Evolutionary conservation across 306 rosid species (phyloP), one percentile per base, ranked within the genome.

Genomic region (Sesbania bispinosa): DNA sequence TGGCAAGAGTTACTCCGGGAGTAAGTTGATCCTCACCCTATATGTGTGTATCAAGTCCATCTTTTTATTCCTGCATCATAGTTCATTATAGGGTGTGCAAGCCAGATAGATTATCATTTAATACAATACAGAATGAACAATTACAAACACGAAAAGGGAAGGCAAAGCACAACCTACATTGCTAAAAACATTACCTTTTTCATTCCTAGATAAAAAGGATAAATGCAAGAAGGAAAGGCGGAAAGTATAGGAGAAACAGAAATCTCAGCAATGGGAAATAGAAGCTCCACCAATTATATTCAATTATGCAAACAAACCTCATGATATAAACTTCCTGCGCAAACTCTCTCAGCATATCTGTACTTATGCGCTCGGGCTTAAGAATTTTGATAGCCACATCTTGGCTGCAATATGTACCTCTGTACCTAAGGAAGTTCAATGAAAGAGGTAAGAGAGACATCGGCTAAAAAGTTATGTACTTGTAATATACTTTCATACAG

Each of bases 361-460:
- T 81, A 73, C 69, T 89, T 79, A 91, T 83, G 20, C 85, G 89
- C 76, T 95, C 99, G 67, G 94, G 90, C 83, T 81, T 91, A 51
- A 95, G 94, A 77, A 95, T 73, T 82, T 95, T 95, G 81, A 95
- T 82, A 61, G 99, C 99, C 80, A 95, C 99, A 69, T 95, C 99
- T 79, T 95, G 99, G 75, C 90, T 88, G 74, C 95, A 95, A 85
- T 86, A 95, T 38, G 90, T 82, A 41, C 99, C 99, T 83, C 92
- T 88, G 62, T 82, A 95, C 86, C 99, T 95, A 69, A 53, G 64
- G 74, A 80, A 75, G 43, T 75, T 80, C 79, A 66, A 65, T 60
- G 69, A 33, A 61, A 33, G 18, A 19, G 62, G 8, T 33, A 42
- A 36, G 41, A 85, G 43, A 51, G 23, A 32, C 78, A 78, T 87